Evolutionary conservation across 257 asterid genomes (phyloP), one percentile per base, ranked within the genome.

Genomic region (Rehmannia glutinosa): DNA sequence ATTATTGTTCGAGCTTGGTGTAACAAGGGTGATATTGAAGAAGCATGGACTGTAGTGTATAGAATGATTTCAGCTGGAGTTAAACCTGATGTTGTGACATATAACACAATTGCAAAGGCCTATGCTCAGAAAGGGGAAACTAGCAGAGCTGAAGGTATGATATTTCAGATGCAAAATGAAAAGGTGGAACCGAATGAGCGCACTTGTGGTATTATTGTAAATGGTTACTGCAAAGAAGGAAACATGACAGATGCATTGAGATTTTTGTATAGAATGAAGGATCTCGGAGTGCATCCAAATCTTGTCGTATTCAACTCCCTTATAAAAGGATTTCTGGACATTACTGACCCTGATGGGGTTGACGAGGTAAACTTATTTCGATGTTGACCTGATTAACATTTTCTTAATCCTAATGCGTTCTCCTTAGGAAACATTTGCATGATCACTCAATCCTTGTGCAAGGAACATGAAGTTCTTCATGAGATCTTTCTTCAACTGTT

Each of bases 1-100:
- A 86, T 88, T 82, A 90, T 90, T 21, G 82, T 93, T 6, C 81
- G 84, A 68, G 96, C 89, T 10, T 93, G 97, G 99, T 93, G 97
- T 75, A 93, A 73, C 47, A 77, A 81, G 78, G 85, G 80, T 58
- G 75, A 81, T 58, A 78, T 82, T 41, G 75, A 57, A 21, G 84
- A 88, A 77, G 99, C 96, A 11, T 90, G 96, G 96, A 77, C 73
- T 43, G 74, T 85, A 55, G 87, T 93, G 7, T 64, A 80, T 42
- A 62, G 75, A 62, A 90, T 93, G 99, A 64, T 80, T 63, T 83
- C 84, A 3, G 67, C 72, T 56, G 92, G 97, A 56, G 73, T 82
- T 58, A 88, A 79, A 70, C 96, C 99, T 35, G 96, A 93, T 81
- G 80, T 70, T 57, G 96, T 93, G 64, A 88, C 99, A 0, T 93